Evolutionary conservation across 116 monocot species (phyloP).

Genomic region (Trichopus zeylanicus): DNA sequence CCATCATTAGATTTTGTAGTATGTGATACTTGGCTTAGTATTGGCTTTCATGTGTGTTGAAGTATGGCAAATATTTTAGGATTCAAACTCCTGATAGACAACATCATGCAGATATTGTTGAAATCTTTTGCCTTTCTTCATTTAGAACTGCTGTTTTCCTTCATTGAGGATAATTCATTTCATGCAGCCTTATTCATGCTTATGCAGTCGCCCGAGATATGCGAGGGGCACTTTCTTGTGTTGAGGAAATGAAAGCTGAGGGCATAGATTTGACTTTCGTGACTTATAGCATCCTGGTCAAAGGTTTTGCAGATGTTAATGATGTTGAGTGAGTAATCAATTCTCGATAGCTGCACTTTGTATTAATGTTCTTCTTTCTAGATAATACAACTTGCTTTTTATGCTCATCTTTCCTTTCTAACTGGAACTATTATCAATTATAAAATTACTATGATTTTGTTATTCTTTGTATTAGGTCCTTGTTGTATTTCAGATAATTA

Average conservation of each 20-base stretch:
- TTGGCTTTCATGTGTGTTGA: too few species aligned
- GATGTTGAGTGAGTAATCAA: conserved; percentile 66
- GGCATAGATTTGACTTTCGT: conserved; percentile 77
- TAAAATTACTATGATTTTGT: too few species aligned
- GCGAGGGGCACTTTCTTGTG: conserved; percentile 84
- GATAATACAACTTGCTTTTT: too few species aligned
- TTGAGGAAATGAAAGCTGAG: conserved; percentile 89
- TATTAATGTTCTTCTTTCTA: too few species aligned
- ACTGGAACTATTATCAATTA: too few species aligned
- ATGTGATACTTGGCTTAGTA: background rate
- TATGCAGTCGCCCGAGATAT: conserved; percentile 99
- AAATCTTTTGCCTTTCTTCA: background rate
- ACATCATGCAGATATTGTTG: too few species aligned
- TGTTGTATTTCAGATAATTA: too few species aligned
- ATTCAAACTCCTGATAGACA: too few species aligned
- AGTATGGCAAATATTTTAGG: too few species aligned
- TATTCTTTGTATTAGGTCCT: too few species aligned
- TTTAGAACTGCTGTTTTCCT: conserved; percentile 8
- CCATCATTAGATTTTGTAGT: background rate
- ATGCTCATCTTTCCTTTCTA: too few species aligned
- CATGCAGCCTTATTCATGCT: conserved; percentile 99
- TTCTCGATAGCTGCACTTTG: conserved; percentile 2
- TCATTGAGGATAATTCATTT: conserved; percentile 61
- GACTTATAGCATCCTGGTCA: conserved; percentile 84
- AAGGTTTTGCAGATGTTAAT: conserved; percentile 66